These are phyloP conservation scores for Cornus controversa DNA, from an alignment of 148 eudicot species.

Conservation along the genomic window DNA sequence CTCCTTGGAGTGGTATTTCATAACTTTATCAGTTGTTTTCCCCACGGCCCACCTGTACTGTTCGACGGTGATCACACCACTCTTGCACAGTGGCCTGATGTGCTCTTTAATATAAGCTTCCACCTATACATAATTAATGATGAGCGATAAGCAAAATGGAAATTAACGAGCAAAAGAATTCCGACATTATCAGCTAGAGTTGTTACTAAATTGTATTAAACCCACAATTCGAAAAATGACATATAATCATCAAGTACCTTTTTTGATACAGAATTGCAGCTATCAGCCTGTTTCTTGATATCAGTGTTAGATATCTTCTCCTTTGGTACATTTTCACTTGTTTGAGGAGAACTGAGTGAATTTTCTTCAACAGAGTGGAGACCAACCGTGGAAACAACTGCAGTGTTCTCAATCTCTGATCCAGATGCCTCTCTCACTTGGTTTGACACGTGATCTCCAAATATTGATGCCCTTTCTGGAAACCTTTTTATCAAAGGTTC, in stretches of 20 bases:
- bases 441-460: too few relatives aligned
- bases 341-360: constrained; percentile 25
- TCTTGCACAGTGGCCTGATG: constrained; percentile 92
- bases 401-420: constrained; percentile 18
- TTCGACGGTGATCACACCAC: constrained; percentile 78
- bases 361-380: constrained; percentile 15
- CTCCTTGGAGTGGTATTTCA: constrained; percentile 82
- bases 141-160: not conserved
- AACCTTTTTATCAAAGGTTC: constrained; percentile 45
- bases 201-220: too few relatives aligned
- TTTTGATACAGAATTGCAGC: constrained; percentile 40
- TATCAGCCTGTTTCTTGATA: constrained; percentile 34
- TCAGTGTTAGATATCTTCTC: constrained; percentile 23
- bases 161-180: not conserved
- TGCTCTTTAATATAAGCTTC: constrained; percentile 96
- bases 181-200: not conserved
- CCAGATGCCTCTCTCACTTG: constrained; percentile 14
- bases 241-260: constrained; percentile 49
- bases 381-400: constrained; percentile 7
- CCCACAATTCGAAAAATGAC: not conserved
- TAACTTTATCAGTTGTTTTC: constrained; percentile 79
- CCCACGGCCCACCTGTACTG: constrained; percentile 84
- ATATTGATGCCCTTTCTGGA: constrained; percentile 28
- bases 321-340: constrained; percentile 35
- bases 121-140: constrained; percentile 40